A percentile compares a stretch with the other conserved stretches of the same genome.
Conservation (phyloP, 176 grass and related monocot species). For the Carex parvula region DNA sequence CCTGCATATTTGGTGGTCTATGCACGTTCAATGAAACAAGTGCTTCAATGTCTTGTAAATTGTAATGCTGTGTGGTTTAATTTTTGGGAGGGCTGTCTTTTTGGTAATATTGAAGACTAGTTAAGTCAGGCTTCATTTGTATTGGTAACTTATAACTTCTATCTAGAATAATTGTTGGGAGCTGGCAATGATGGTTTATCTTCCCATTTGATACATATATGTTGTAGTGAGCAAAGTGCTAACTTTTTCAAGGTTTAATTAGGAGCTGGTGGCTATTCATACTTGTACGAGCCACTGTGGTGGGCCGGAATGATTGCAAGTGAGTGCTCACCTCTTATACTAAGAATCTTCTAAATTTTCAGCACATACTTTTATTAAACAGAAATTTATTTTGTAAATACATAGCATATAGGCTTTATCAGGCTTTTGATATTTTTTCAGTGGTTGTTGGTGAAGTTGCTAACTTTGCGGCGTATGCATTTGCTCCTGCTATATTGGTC, state of each 20-base stretch:
- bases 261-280: constrained; percentile 95
- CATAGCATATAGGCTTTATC: background rate
- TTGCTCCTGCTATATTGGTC: constrained; percentile 96
- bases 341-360: constrained; percentile 11
- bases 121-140: background rate
- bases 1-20: background rate
- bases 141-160: constrained; percentile 5
- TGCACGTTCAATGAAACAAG: background rate
- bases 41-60: background rate
- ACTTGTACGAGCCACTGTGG: constrained; percentile 93
- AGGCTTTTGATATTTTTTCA: constrained; percentile 27
- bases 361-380: background rate
- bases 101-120: background rate
- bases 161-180: background rate
- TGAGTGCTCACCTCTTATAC: constrained; percentile 37
- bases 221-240: constrained; percentile 14
- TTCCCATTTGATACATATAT: background rate
- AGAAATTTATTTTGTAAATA: constrained; percentile 29
- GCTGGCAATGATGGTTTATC: background rate
- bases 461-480: constrained; percentile 96
- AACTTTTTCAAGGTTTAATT: constrained; percentile 30
- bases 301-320: constrained; percentile 97
- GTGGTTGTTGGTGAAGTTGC: constrained; percentile 98
- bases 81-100: background rate
- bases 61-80: background rate